Evolutionary conservation across 2,329 filamentous ascomycete genomes (phyloP).

Genomic region (Pestalotiopsis sp.): DNA sequence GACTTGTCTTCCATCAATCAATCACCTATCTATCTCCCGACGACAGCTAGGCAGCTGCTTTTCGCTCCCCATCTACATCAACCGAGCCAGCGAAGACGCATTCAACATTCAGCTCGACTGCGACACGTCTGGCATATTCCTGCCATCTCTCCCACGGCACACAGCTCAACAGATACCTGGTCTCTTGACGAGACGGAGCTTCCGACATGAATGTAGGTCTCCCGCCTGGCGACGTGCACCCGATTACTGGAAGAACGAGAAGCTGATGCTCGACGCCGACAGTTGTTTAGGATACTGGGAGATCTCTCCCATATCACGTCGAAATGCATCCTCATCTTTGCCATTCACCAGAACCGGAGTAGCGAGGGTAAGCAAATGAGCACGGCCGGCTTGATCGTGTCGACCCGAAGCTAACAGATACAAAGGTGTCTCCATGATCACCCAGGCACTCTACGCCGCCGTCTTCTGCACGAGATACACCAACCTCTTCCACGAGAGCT

Average conservation of each 20-base stretch:
- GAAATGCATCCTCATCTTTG: slow-evolving; percentile 87
- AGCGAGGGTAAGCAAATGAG: slow-evolving; percentile 65
- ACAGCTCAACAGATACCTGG: not conserved
- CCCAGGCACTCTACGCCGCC: slow-evolving; percentile 81
- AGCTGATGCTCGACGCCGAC: not conserved
- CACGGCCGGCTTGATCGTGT: not conserved
- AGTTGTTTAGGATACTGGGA: slow-evolving; percentile 75
- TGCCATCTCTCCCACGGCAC: not conserved
- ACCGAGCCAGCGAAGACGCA: not conserved
- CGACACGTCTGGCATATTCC: not conserved
- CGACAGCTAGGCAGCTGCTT: slow-evolving; percentile 5
- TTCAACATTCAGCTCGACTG: not conserved
- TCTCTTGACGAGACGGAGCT: not conserved
- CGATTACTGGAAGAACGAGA: not conserved
- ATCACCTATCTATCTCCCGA: not conserved
- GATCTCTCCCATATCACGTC: slow-evolving; percentile 84
- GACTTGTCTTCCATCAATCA: not conserved
- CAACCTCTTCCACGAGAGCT: slow-evolving; percentile 68
- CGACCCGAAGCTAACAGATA: not conserved
- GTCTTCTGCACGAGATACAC: slow-evolving; percentile 89
- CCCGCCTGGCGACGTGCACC: not conserved
- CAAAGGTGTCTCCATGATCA: slow-evolving; percentile 86
- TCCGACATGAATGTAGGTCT: slow-evolving; percentile 3
- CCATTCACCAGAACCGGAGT: slow-evolving; percentile 85
- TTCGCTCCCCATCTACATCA: not conserved